Conservation (phyloP, 2,329 filamentous ascomycete species). For the Talaromyces rugulosus region DNA sequence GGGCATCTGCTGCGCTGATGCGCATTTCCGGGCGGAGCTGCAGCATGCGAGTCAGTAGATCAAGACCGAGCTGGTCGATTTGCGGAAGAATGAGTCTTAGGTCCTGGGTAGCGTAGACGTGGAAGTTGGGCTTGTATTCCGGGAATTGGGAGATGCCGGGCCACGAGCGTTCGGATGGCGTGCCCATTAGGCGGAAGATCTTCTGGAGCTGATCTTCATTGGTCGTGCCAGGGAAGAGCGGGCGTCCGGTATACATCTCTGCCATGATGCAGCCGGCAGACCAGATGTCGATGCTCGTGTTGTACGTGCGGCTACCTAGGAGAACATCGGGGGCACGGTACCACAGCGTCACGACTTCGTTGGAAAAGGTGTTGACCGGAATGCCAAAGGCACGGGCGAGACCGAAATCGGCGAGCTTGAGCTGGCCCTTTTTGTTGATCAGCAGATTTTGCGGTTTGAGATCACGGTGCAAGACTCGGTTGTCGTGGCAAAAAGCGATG, state of each 20-base stretch:
- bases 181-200: conserved; percentile 98
- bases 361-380: conserved; percentile 95
- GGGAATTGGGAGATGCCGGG: conserved; percentile 90
- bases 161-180: conserved; percentile 91
- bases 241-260: conserved; percentile 96
- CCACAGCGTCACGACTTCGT: conserved; percentile 96
- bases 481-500: conserved; percentile 97
- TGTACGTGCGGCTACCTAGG: conserved; percentile 90
- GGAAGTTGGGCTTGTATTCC: conserved; percentile 96
- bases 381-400: conserved; percentile 93
- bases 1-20: conserved; percentile 78
- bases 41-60: conserved; percentile 84
- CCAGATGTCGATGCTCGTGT: conserved; percentile 99
- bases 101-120: conserved; percentile 90
- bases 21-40: conserved; percentile 89
- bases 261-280: conserved; percentile 99
- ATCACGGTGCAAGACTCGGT: conserved; percentile 90
- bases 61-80: conserved; percentile 81
- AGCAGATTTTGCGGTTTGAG: conserved; percentile 95
- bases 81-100: conserved; percentile 81
- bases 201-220: conserved; percentile 97
- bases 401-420: conserved; percentile 94
- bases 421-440: conserved; percentile 83
- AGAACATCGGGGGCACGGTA: conserved; percentile 96
- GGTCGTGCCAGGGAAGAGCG: conserved; percentile 93